Evolutionary conservation across 2,329 filamentous ascomycete genomes (phyloP), one percentile per base, ranked within the genome.

Genomic region (Cladophialophora carrionii): DNA sequence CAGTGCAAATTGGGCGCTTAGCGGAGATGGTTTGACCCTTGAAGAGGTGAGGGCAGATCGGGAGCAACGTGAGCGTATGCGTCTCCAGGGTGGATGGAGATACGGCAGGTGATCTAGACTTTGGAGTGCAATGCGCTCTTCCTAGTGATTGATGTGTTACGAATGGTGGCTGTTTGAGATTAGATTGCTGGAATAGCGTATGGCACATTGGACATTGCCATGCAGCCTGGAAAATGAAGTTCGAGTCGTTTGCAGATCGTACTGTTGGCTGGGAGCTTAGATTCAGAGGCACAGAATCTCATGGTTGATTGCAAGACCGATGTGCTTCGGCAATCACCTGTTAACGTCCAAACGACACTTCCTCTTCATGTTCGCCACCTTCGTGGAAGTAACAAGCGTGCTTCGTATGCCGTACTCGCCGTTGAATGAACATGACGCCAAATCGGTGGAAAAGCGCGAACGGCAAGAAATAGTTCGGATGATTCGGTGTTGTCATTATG

Each of bases 1-100:
- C 72, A 96, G 92, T 78, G 96, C 96, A 41, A 96, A 96, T 79
- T 99, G 95, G 95, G 89, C 86, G 73, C 85, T 72, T 9, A 78
- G 91, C 61, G 83, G 89, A 2, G 96, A 99, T 76, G 83, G 84
- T 52, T 82, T 99, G 71, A 97, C 93, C 0, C 89, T 93, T 70
- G 93, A 96, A 65, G 93, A 97, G 74, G 91, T 96, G 73, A 82
- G 86, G 61, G 90, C 87, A 74, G 93, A 97, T 78, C 80, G 90
- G 72, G 88, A 90, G 66, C 90, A 90, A 63, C 84, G 93, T 67
- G 90, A 96, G 77, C 86, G 88, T 74, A 83, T 97, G 75, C 85
- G 90, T 58, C 83, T 89, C 67, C 91, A 96, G 71, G 93, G 93
- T 4, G 92, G 90, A 0, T 97, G 93, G 93, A 88, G 85, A 55